These are phyloP conservation scores for Penicillium subrubescens DNA, from an alignment of 495 filamentous ascomycete species.

Conservation along the genomic window DNA sequence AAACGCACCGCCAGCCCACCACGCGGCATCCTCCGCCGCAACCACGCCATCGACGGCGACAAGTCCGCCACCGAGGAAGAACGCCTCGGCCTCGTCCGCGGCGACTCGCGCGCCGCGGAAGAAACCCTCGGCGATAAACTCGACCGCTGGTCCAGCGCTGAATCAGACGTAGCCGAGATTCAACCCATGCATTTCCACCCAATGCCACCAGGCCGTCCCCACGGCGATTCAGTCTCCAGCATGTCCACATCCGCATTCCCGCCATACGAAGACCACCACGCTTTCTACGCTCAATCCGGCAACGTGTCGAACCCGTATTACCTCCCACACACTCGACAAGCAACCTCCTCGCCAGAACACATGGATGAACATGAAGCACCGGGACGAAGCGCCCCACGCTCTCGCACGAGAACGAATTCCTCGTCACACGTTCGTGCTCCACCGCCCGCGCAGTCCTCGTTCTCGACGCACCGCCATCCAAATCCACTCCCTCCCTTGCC, in stretches of 20 bases:
- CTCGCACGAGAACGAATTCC: slow-evolving; percentile 28
- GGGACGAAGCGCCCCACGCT: slow-evolving; percentile 4
- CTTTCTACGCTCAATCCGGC: slow-evolving; percentile 13
- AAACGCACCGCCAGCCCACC: slow-evolving; percentile 31
- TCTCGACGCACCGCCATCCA: slow-evolving; percentile 31
- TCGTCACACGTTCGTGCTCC: slow-evolving; percentile 25
- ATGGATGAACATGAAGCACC: slow-evolving; percentile 10
- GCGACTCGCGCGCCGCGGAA: slow-evolving; percentile 53
- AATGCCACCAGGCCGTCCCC: slow-evolving; percentile 18
- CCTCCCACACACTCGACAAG: slow-evolving; percentile 18
- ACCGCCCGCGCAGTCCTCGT: slow-evolving; percentile 28
- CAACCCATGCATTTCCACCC: slow-evolving; percentile 19
- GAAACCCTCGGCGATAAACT: slow-evolving; percentile 38
- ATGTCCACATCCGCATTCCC: slow-evolving; percentile 39
- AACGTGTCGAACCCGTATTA: slow-evolving; percentile 30
- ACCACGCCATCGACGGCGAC: slow-evolving; percentile 37
- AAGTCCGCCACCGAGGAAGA: slow-evolving; percentile 83
- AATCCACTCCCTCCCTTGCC: slow-evolving; percentile 36
- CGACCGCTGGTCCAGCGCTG: slow-evolving; percentile 33
- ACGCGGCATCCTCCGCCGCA: slow-evolving; percentile 47
- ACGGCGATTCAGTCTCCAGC: slow-evolving; percentile 32
- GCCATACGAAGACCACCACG: slow-evolving; percentile 37
- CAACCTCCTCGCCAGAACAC: slow-evolving; percentile 17
- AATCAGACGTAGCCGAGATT: slow-evolving; percentile 28
- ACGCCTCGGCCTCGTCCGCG: slow-evolving; percentile 79